A percentile compares a stretch with the other conserved stretches of the same genome.
phyloP scores from a whole-genome alignment of 805 yeast species.

The Nakazawaea ambrosiae region DNA sequence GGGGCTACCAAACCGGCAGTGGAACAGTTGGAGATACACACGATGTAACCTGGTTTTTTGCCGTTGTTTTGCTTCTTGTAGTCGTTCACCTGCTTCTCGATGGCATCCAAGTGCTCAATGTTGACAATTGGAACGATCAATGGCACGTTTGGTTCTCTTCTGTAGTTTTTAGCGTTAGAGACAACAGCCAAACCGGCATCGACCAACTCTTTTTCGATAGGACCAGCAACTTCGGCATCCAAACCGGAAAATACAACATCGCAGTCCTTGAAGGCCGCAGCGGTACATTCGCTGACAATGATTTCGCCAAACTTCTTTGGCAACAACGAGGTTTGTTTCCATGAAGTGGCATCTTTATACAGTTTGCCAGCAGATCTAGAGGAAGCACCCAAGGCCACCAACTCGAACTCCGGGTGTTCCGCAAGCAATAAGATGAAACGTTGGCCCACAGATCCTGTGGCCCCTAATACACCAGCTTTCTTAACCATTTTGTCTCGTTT shows the following conservation, averaged over 20 bases:
- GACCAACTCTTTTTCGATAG: conserved; percentile 78
- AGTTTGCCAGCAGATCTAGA: conserved; percentile 87
- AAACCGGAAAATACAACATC: conserved; percentile 93
- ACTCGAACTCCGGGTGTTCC: conserved; percentile 84
- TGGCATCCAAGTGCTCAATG: conserved; percentile 77
- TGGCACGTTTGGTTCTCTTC: conserved; percentile 84
- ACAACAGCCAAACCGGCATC: conserved; percentile 78
- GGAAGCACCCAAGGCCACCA: conserved; percentile 86
- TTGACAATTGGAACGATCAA: conserved; percentile 93
- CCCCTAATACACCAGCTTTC: conserved; percentile 89
- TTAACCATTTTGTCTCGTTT: conserved; percentile 26
- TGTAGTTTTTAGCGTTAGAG: conserved; percentile 94
- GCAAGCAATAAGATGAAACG: conserved; percentile 81
- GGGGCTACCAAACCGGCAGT: conserved; percentile 98
- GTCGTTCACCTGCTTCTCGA: conserved; percentile 48
- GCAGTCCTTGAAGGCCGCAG: conserved; percentile 76
- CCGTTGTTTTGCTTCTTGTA: conserved; percentile 43
- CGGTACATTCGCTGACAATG: conserved; percentile 70
- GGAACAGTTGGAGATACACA: conserved; percentile 96
- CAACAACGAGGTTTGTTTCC: conserved; percentile 87
- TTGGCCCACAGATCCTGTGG: conserved; percentile 98
- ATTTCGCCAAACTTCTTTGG: conserved; percentile 63
- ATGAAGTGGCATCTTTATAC: conserved; percentile 78
- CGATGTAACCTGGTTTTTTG: conserved; percentile 69
- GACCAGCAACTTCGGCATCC: conserved; percentile 90